phyloP scores from a whole-genome alignment of 1,284 basidiomycete species.

The Phylloboletellus chloephorus region DNA sequence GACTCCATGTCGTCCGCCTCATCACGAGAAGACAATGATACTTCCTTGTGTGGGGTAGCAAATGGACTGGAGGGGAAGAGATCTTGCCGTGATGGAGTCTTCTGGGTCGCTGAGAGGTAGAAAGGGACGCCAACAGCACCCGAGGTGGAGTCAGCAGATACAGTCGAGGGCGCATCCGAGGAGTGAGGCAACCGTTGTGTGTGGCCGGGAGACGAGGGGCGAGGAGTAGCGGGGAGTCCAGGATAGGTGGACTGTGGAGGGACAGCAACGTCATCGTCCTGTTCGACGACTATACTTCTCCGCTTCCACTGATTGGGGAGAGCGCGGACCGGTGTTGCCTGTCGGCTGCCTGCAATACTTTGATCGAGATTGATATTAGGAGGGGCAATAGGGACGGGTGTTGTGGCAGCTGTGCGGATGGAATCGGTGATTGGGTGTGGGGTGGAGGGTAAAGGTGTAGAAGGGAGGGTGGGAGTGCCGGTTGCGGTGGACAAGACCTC shows the following conservation, averaged over 20 bases:
- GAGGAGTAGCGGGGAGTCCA: slow-evolving; percentile 33
- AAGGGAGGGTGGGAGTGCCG: slow-evolving; percentile 55
- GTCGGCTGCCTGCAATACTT: slow-evolving; percentile 27
- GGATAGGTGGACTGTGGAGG: slow-evolving; percentile 34
- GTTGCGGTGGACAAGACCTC: slow-evolving; percentile 56
- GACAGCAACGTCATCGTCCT: slow-evolving; percentile 45
- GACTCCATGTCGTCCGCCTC: slow-evolving; percentile 43
- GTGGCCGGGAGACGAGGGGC: slow-evolving; percentile 29
- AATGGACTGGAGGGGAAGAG: slow-evolving; percentile 66
- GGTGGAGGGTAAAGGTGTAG: slow-evolving; percentile 42
- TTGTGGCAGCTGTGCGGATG: slow-evolving; percentile 26
- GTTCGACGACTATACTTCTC: slow-evolving; percentile 66
- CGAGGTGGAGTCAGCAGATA: slow-evolving; percentile 41
- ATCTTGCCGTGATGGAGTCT: slow-evolving; percentile 49
- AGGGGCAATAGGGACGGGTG: slow-evolving; percentile 26
- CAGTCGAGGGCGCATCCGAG: slow-evolving; percentile 47
- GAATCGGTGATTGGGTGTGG: slow-evolving; percentile 24
- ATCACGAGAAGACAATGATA: slow-evolving; percentile 40
- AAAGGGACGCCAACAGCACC: slow-evolving; percentile 39
- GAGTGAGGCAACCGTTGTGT: slow-evolving; percentile 40
- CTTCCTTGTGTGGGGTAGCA: slow-evolving; percentile 62
- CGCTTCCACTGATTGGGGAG: slow-evolving; percentile 40
- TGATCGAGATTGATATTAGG: slow-evolving; percentile 30
- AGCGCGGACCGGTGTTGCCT: slow-evolving; percentile 32
- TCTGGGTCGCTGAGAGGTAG: slow-evolving; percentile 40